Evolutionary conservation across 2,329 filamentous ascomycete species (phyloP).

Genomic region (Cryphonectria parasitica): DNA sequence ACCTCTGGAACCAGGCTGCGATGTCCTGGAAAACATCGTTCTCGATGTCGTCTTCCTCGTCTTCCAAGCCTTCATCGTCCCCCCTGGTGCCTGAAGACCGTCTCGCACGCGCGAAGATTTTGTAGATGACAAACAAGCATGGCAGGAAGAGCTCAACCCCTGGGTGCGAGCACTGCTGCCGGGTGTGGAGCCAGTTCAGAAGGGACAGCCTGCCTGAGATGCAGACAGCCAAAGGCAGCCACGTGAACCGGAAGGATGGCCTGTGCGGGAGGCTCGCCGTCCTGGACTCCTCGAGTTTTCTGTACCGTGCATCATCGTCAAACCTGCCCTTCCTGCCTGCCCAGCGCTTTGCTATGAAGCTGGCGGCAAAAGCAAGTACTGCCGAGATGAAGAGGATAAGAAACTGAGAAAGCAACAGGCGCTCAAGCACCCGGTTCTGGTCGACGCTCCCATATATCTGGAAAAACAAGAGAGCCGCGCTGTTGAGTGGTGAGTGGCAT

Average conservation of each 20-base stretch:
- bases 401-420: slow-evolving; percentile 52
- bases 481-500: neutral
- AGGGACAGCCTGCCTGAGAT: slow-evolving; percentile 54
- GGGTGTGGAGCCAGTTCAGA: slow-evolving; percentile 49
- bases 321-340: slow-evolving; percentile 54
- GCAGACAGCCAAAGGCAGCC: slow-evolving; percentile 48
- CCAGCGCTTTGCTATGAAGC: slow-evolving; percentile 50
- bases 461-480: slow-evolving; percentile 23
- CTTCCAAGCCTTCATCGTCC: slow-evolving; percentile 41
- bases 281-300: slow-evolving; percentile 40
- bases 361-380: slow-evolving; percentile 44
- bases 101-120: slow-evolving; percentile 45
- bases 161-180: slow-evolving; percentile 54
- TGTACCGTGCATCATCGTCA: slow-evolving; percentile 34
- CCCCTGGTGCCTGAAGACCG: slow-evolving; percentile 33
- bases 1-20: slow-evolving; percentile 49
- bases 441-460: slow-evolving; percentile 39
- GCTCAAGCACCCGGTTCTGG: slow-evolving; percentile 55
- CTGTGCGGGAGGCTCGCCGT: slow-evolving; percentile 47
- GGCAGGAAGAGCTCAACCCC: slow-evolving; percentile 58
- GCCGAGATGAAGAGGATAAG: slow-evolving; percentile 53
- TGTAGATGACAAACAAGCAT: slow-evolving; percentile 48
- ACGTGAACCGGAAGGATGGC: slow-evolving; percentile 48
- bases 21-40: slow-evolving; percentile 53
- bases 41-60: slow-evolving; percentile 52